Evolutionary conservation across 2,329 filamentous ascomycete species (phyloP).

Genomic region (Sarocladium strictum): DNA sequence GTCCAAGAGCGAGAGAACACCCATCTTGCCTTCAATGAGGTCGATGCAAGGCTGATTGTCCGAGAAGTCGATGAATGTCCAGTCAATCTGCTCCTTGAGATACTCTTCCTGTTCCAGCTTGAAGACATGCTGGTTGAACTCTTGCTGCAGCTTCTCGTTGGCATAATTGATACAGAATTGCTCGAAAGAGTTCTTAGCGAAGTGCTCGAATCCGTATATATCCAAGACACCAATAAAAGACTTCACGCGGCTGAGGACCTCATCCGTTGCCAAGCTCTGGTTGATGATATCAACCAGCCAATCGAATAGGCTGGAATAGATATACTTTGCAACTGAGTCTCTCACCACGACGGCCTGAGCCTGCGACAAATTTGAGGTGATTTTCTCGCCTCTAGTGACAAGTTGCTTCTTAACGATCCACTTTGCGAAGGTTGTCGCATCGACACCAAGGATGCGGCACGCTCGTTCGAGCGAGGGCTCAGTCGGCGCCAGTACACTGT

Average conservation of each 20-base stretch:
- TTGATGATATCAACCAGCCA: constrained; percentile 99
- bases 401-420: constrained; percentile 99
- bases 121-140: constrained; percentile 99
- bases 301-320: constrained; percentile 97
- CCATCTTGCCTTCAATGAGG: constrained; percentile 93
- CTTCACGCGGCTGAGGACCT: constrained; percentile 72
- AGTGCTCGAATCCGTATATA: constrained; percentile 99
- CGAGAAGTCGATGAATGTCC: constrained; percentile 99
- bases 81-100: constrained; percentile 91
- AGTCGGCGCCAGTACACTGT: constrained; percentile 72
- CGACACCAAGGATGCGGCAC: constrained; percentile 79
- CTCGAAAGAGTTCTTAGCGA: constrained; percentile 98
- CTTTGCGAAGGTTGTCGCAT: constrained; percentile 80
- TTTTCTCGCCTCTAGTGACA: constrained; percentile 93
- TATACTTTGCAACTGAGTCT: constrained; percentile 97
- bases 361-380: constrained; percentile 89
- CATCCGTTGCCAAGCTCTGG: constrained; percentile 78
- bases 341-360: constrained; percentile 91
- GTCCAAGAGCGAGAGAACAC: constrained; percentile 84
- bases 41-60: constrained; percentile 99
- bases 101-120: constrained; percentile 99
- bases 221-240: constrained; percentile 98
- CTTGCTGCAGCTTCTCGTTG: constrained; percentile 97
- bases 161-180: constrained; percentile 99
- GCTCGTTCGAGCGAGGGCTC: constrained; percentile 81